Percentiles rank a stretch among this genome's conserved stretches.
phyloP scores from a whole-genome alignment of 768 basidiomycete genomes.

The Leccinum subtestaceum region DNA sequence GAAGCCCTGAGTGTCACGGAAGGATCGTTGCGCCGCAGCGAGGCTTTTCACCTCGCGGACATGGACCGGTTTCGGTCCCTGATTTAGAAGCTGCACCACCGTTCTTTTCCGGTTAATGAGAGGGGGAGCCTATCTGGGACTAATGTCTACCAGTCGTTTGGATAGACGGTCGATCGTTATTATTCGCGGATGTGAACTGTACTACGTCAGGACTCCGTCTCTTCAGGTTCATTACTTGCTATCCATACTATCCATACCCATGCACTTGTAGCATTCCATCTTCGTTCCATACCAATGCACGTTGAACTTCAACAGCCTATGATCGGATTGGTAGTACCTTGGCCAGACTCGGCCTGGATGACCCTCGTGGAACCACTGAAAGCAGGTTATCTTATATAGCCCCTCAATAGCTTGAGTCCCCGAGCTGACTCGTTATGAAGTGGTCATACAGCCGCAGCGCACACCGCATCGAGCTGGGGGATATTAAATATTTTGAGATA shows the following conservation, averaged over 20 bases:
- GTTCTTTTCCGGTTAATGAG: constrained; percentile 4
- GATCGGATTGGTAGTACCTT: constrained; percentile 9
- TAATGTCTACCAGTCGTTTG: constrained; percentile 1
- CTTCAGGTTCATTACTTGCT: constrained; percentile 4
- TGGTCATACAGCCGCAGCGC: not conserved
- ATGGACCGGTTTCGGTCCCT: constrained; percentile 7
- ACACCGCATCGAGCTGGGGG: not conserved
- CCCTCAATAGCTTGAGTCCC: not conserved
- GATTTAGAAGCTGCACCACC: constrained; percentile 15
- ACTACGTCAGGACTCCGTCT: constrained; percentile 4
- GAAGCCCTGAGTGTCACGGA: constrained; percentile 20
- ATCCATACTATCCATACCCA: not conserved
- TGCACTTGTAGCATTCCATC: not conserved
- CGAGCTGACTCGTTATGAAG: constrained; percentile 1
- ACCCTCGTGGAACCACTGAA: constrained; percentile 3
- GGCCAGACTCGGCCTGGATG: not conserved
- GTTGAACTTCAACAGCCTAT: not conserved
- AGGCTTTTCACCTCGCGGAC: constrained; percentile 6
- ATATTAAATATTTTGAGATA: not conserved
- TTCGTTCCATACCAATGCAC: not conserved
- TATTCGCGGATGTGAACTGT: constrained; percentile 8
- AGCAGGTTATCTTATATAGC: constrained; percentile 1
- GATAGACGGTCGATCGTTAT: constrained; percentile 6
- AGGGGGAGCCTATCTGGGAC: constrained; percentile 1
- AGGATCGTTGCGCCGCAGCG: constrained; percentile 8